Conservation (phyloP, 495 filamentous ascomycete genomes). For the Neurospora tetraspora region DNA sequence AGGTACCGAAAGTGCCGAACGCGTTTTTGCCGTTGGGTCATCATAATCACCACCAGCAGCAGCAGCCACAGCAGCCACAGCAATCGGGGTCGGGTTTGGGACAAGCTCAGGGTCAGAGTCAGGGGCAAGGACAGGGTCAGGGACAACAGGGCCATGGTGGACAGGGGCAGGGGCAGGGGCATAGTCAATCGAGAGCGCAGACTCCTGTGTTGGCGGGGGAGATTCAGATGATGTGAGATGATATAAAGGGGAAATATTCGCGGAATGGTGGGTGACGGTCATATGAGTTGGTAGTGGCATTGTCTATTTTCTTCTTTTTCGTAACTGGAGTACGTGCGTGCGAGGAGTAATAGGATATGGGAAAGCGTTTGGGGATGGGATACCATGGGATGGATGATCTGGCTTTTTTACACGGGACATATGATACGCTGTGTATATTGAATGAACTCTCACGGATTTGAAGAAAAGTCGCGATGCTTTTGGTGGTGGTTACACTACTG, state of each 20-base stretch:
- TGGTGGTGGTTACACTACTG: background rate
- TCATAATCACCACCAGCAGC: background rate
- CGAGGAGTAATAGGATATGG: background rate
- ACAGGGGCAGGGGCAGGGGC: background rate
- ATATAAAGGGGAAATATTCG: background rate
- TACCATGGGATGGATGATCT: background rate
- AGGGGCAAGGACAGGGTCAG: background rate
- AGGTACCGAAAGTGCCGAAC: constrained; percentile 15
- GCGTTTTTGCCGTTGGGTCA: constrained; percentile 11
- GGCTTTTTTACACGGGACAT: background rate
- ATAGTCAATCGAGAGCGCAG: background rate
- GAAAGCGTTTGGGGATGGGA: background rate
- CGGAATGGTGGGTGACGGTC: background rate
- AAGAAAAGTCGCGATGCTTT: background rate
- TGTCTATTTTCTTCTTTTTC: background rate
- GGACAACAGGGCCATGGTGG: too few species aligned
- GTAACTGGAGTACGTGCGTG: background rate
- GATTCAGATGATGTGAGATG: background rate
- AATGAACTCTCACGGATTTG: background rate
- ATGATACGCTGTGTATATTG: background rate
- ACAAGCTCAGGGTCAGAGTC: background rate
- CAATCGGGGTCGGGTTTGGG: background rate
- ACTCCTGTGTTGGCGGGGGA: background rate
- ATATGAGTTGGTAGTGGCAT: background rate
- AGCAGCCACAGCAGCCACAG: background rate